phyloP scores from a whole-genome alignment of 495 filamentous ascomycete species.

The Cairneyella variabilis region DNA sequence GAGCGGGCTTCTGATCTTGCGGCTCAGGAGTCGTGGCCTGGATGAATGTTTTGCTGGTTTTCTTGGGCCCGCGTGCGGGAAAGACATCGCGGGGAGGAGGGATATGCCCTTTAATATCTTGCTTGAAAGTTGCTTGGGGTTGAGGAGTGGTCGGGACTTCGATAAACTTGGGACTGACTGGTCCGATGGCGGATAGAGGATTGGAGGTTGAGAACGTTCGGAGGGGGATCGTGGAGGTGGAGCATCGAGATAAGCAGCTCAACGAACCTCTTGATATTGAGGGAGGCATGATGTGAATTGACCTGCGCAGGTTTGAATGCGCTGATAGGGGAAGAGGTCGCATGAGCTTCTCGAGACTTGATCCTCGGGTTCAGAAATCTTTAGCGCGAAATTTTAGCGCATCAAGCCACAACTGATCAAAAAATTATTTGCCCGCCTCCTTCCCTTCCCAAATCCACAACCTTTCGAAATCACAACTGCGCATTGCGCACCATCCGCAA shows the following conservation, averaged over 20 bases:
- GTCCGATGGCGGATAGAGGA: slow-evolving; percentile 36
- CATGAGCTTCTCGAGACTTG: neutral
- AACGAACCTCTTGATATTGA: slow-evolving; percentile 22
- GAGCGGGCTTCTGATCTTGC: slow-evolving; percentile 10
- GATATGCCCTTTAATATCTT: slow-evolving; percentile 63
- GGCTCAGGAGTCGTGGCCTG: slow-evolving; percentile 37
- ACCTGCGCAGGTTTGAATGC: neutral
- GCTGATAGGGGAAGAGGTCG: neutral
- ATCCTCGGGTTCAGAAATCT: slow-evolving; percentile 3
- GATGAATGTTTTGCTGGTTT: slow-evolving; percentile 52
- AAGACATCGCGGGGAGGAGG: slow-evolving; percentile 68
- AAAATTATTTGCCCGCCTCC: slow-evolving; percentile 15
- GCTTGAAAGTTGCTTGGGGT: slow-evolving; percentile 36
- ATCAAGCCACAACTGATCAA: slow-evolving; percentile 13
- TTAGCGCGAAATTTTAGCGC: slow-evolving; percentile 12
- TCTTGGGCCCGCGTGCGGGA: slow-evolving; percentile 41
- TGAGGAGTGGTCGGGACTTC: slow-evolving; percentile 60
- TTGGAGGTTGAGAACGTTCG: slow-evolving; percentile 43
- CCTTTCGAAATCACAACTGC: slow-evolving; percentile 1
- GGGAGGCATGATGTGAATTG: slow-evolving; percentile 25
- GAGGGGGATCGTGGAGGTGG: neutral
- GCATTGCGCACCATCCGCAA: slow-evolving; percentile 24
- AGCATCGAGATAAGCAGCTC: slow-evolving; percentile 18
- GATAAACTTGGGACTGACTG: slow-evolving; percentile 72
- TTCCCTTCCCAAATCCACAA: too few species aligned